phyloP scores from a whole-genome alignment of 2,329 filamentous ascomycete genomes.

The Clonostachys rosea region DNA sequence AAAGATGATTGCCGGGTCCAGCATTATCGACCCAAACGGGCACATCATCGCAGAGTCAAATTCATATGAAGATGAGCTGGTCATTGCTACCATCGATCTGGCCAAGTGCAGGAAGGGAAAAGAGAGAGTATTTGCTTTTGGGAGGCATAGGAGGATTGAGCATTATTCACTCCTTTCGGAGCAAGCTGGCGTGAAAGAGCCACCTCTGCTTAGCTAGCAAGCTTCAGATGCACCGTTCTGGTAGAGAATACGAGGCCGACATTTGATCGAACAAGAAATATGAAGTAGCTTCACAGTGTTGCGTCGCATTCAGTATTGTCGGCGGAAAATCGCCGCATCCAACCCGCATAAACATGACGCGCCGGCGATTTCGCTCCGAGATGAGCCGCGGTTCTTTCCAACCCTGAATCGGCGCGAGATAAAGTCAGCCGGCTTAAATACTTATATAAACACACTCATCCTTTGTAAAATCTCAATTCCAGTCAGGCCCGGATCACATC shows the following conservation, averaged over 20 bases:
- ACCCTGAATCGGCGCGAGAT: too few species aligned
- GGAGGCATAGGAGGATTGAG: conserved; percentile 32
- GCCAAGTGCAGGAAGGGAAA: conserved; percentile 40
- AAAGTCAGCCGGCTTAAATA: too few species aligned
- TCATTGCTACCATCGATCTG: conserved; percentile 44
- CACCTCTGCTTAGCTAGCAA: background rate
- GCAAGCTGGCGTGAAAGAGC: conserved; percentile 26
- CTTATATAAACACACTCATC: too few species aligned
- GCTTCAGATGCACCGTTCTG: background rate
- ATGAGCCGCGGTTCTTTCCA: too few species aligned
- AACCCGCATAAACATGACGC: too few species aligned
- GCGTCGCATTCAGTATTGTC: too few species aligned
- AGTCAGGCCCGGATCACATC: too few species aligned
- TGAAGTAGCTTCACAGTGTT: too few species aligned
- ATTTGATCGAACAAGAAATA: too few species aligned
- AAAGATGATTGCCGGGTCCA: conserved; percentile 38
- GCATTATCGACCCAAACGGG: conserved; percentile 41
- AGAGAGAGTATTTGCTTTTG: conserved; percentile 39
- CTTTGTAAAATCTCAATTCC: too few species aligned
- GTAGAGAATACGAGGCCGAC: background rate
- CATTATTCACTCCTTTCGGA: conserved; percentile 30
- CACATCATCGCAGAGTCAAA: conserved; percentile 42
- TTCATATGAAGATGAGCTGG: conserved; percentile 40
- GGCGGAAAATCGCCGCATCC: too few species aligned
- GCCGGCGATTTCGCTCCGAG: too few species aligned